Conservation (phyloP, 1,284 basidiomycete species). For the Vanrija sp. region DNA sequence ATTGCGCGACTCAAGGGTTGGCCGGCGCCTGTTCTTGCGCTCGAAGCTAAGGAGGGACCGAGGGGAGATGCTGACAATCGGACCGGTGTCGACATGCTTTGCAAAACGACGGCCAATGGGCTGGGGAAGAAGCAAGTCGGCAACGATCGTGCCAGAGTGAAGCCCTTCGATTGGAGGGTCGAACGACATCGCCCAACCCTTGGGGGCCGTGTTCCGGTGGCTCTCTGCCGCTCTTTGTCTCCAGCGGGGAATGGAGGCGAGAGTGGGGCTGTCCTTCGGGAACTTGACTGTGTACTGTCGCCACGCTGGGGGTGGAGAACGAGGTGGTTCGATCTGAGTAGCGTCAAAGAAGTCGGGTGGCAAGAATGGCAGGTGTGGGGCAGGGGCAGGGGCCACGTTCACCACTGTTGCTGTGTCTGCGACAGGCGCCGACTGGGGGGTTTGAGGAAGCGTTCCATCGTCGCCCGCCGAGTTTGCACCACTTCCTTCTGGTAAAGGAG, state of each 20-base stretch:
- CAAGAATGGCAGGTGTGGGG: constrained; percentile 7
- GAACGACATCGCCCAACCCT: constrained; percentile 69
- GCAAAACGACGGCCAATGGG: constrained; percentile 30
- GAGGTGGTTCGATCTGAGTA: constrained; percentile 37
- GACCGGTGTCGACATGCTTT: constrained; percentile 21
- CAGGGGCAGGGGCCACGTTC: not conserved
- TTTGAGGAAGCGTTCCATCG: not conserved
- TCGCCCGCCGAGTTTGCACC: not conserved
- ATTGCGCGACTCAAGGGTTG: not conserved
- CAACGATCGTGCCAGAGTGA: constrained; percentile 57
- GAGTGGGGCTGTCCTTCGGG: constrained; percentile 51
- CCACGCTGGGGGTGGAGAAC: constrained; percentile 54
- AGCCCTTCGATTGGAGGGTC: constrained; percentile 69
- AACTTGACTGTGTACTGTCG: constrained; percentile 58
- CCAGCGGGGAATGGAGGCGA: constrained; percentile 20
- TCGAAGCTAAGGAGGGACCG: constrained; percentile 28
- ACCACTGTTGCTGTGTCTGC: not conserved
- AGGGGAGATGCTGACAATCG: constrained; percentile 37
- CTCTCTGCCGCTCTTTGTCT: constrained; percentile 19
- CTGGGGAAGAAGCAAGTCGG: constrained; percentile 62
- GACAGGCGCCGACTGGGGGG: not conserved
- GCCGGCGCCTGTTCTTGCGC: constrained; percentile 33
- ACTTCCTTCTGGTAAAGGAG: too few species aligned
- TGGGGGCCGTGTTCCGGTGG: constrained; percentile 41
- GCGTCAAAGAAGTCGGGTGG: constrained; percentile 37